Conservation (phyloP, 768 basidiomycete species). For the Boletus coccyginus region DNA sequence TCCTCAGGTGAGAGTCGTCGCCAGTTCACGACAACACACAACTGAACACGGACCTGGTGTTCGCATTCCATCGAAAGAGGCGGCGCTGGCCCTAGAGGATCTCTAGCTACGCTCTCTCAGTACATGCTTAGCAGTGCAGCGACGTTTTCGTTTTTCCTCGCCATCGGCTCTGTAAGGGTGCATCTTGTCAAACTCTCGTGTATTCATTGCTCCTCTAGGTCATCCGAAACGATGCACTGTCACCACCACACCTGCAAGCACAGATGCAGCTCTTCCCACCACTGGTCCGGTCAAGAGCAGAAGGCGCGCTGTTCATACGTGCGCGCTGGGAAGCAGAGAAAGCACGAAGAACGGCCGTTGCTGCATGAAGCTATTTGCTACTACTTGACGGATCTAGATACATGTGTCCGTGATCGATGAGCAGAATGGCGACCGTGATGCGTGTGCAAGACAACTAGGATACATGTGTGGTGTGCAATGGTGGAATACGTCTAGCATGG, state of each 20-base stretch:
- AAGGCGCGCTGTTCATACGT: constrained; percentile 68
- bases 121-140: constrained; percentile 99
- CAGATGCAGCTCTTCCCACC: constrained; percentile 57
- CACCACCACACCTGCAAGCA: constrained; percentile 61
- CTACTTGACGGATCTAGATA: constrained; percentile 13
- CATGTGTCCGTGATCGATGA: constrained; percentile 11
- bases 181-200: not conserved
- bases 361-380: constrained; percentile 13
- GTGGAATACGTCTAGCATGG: constrained; percentile 12
- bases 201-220: constrained; percentile 50
- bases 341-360: constrained; percentile 19
- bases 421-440: constrained; percentile 6
- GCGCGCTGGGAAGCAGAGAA: constrained; percentile 75
- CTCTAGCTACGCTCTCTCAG: constrained; percentile 88
- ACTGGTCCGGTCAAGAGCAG: constrained; percentile 58
- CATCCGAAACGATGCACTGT: constrained; percentile 74
- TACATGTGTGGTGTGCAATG: constrained; percentile 19
- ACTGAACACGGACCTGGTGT: constrained; percentile 4
- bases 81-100: constrained; percentile 89
- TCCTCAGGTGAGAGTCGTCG: constrained; percentile 65
- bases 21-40: not conserved
- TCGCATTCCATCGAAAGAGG: constrained; percentile 49
- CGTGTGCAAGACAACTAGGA: constrained; percentile 13
- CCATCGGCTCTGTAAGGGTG: constrained; percentile 79
- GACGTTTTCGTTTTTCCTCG: constrained; percentile 96